A percentile compares a stretch with the other conserved stretches of the same genome.
phyloP scores from a whole-genome alignment of 2,329 filamentous ascomycete species.

The Xylariaceae sp. region DNA sequence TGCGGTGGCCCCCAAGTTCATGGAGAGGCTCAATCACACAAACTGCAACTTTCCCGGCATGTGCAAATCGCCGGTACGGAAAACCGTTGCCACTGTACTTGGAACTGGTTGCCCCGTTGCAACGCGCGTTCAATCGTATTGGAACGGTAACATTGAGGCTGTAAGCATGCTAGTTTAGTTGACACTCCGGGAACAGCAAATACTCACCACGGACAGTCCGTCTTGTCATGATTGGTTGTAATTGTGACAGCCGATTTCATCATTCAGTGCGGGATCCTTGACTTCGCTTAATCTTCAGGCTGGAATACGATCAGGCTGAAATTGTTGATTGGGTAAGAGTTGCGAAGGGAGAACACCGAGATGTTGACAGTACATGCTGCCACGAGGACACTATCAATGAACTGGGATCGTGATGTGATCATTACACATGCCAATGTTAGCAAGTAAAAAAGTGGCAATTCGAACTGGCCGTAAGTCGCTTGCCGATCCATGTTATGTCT shows the following conservation, averaged over 20 bases:
- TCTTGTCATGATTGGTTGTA: background rate
- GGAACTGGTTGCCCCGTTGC: constrained; percentile 2
- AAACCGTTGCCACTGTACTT: background rate
- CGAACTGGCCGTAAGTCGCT: constrained; percentile 1
- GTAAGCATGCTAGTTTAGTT: background rate
- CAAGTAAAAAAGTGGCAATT: background rate
- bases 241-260: background rate
- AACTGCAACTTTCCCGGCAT: background rate
- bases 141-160: background rate
- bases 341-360: background rate
- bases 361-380: background rate
- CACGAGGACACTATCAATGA: background rate
- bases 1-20: background rate
- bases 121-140: constrained; percentile 4
- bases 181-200: background rate
- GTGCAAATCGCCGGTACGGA: too few relatives aligned
- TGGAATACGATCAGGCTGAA: background rate
- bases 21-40: background rate
- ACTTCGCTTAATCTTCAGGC: background rate
- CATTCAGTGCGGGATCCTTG: background rate
- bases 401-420: too few relatives aligned
- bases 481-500: background rate
- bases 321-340: background rate
- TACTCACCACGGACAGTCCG: background rate
- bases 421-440: too few relatives aligned